Base-by-base conservation (phyloP, 768 basidiomycete species). In the Hydnum rufescens region DNA sequence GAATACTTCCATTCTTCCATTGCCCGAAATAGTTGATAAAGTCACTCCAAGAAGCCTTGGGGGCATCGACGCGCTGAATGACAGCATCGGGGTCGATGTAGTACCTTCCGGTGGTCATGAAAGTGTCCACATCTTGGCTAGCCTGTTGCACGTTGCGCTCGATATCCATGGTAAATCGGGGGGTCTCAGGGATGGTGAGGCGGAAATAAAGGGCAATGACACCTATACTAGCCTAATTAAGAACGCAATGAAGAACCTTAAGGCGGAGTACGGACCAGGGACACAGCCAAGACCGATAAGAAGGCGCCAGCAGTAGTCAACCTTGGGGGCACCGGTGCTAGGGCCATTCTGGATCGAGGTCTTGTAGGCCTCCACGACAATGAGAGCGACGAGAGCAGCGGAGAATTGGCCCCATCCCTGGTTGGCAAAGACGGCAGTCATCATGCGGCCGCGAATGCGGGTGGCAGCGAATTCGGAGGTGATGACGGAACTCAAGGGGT, bases 121-220 rank as follows among this genome's bases (percentile, higher is more conserved):
- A 82, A 44, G 72, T 70, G 54, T 80, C 72, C 57, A 88, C 82
- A 59, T 90, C 88, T 29, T 71, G 66, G 0, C 76, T 53, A 4
- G 86, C 88, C 61, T 81, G 82, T 36, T 74, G 68, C 42, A 92
- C 68, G 64, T 90, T 88, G 49, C 81, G 72, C 64, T 89, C 85
- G 55, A 92, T 75, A 69, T 92, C 88, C 82, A 90, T 89, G 54
- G 88, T 93, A 64, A 74, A 78, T 57, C 88, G 84, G 26, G 88
- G 88, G 0, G 87, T 90, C 64, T 90, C 87, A 2, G 88, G 85
- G 60, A 92, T 89, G 25, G 87, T 89, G 31, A 90, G 73, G 63
- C 88, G 84, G 80, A 85, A 90, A 47, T 47, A 66, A 34, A 65
- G 58, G 26, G 64, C 64, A 36, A 62, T 58, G 55, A 55, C 57